Percentiles rank a stretch among this genome's conserved stretches.
Conservation (phyloP, 75 land plant genomes). For the Pinus taeda region DNA sequence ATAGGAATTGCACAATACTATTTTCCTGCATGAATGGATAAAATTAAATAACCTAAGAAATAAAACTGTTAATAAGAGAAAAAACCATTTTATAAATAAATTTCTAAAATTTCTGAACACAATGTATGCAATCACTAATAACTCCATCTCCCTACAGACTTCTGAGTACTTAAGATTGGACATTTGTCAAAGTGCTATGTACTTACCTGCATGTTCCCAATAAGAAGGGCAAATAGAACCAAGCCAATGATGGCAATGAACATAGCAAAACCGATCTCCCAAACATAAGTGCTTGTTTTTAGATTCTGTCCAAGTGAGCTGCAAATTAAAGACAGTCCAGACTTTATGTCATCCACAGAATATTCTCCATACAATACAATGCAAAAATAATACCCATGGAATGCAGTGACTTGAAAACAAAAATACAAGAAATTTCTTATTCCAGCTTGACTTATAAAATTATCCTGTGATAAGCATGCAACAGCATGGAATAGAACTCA, state of each 20-base stretch:
- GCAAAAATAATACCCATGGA: background rate
- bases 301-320: constrained; percentile 68
- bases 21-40: too few relatives aligned
- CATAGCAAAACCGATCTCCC: constrained; percentile 67
- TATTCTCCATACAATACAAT: background rate
- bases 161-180: background rate
- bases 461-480: background rate
- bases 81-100: too few relatives aligned
- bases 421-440: background rate
- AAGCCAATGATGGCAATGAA: constrained; percentile 55
- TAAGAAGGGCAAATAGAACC: constrained; percentile 62
- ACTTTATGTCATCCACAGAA: background rate
- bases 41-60: too few relatives aligned
- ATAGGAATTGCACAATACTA: too few relatives aligned
- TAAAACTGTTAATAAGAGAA: too few relatives aligned
- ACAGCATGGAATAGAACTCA: too few relatives aligned
- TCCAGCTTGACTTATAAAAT: background rate
- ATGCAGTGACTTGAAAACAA: background rate
- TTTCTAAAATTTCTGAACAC: too few relatives aligned
- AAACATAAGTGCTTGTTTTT: constrained; percentile 57
- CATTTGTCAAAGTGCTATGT: constrained; percentile 16
- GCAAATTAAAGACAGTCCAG: constrained; percentile 19
- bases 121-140: too few relatives aligned
- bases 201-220: constrained; percentile 91
- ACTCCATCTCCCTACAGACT: too few relatives aligned